Conservation (phyloP, 768 basidiomycete genomes). For the Hygrophoropsis aurantiaca region DNA sequence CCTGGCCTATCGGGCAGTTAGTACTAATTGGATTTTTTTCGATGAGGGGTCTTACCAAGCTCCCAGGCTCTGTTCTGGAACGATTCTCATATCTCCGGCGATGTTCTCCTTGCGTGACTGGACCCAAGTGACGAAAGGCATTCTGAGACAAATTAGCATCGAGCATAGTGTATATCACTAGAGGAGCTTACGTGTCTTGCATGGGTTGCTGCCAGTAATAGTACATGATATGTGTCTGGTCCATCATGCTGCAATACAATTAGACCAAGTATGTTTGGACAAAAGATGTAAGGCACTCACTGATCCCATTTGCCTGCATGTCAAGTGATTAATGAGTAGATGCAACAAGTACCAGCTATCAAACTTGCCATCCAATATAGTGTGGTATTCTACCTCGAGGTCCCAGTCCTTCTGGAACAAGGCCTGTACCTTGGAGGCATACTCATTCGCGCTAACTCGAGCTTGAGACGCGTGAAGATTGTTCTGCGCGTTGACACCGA, state of each 20-base stretch:
- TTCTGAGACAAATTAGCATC: slow-evolving; percentile 29
- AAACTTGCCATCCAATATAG: slow-evolving; percentile 48
- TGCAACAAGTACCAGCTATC: background rate
- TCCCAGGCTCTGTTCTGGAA: slow-evolving; percentile 57
- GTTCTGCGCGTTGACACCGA: slow-evolving; percentile 30
- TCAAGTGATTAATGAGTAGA: background rate
- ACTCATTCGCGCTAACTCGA: slow-evolving; percentile 56
- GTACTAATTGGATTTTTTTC: background rate
- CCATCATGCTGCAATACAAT: slow-evolving; percentile 56
- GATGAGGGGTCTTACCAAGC: slow-evolving; percentile 45
- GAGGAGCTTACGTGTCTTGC: slow-evolving; percentile 49
- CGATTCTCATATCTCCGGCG: slow-evolving; percentile 63
- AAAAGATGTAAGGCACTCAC: slow-evolving; percentile 29
- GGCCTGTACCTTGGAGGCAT: slow-evolving; percentile 53
- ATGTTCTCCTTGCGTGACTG: slow-evolving; percentile 56
- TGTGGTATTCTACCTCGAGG: slow-evolving; percentile 60
- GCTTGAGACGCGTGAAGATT: slow-evolving; percentile 65
- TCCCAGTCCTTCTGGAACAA: slow-evolving; percentile 64
- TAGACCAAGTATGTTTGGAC: slow-evolving; percentile 12
- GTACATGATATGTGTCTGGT: slow-evolving; percentile 68
- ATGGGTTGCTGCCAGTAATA: slow-evolving; percentile 75
- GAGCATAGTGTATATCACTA: background rate
- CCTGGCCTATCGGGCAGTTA: slow-evolving; percentile 49
- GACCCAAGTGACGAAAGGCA: slow-evolving; percentile 52
- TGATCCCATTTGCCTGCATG: slow-evolving; percentile 62